phyloP scores from a whole-genome alignment of 2,329 filamentous ascomycete genomes.

The Myriangium duriaei region DNA sequence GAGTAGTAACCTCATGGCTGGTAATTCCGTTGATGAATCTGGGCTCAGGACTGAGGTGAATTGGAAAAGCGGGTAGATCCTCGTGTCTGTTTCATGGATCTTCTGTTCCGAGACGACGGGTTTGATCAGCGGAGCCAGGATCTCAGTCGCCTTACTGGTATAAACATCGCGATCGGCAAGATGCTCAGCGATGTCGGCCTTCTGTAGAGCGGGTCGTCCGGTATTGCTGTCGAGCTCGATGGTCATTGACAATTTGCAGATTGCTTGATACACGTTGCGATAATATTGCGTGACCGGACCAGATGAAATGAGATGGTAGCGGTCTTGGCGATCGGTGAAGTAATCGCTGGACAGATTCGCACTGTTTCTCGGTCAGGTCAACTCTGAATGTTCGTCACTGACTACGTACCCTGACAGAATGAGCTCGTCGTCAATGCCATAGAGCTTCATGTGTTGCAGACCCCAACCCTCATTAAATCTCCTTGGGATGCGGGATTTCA shows the following conservation, averaged over 20 bases:
- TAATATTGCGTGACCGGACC: slow-evolving; percentile 74
- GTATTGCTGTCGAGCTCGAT: slow-evolving; percentile 48
- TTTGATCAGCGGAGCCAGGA: slow-evolving; percentile 55
- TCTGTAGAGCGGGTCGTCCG: slow-evolving; percentile 5
- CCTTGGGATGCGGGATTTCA: slow-evolving; percentile 72
- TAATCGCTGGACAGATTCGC: slow-evolving; percentile 90
- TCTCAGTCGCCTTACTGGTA: slow-evolving; percentile 52
- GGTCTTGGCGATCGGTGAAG: slow-evolving; percentile 88
- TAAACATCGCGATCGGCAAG: slow-evolving; percentile 64
- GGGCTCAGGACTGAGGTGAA: slow-evolving; percentile 72
- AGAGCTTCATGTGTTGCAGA: slow-evolving; percentile 97
- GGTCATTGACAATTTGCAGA: slow-evolving; percentile 70
- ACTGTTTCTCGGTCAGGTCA: slow-evolving; percentile 24
- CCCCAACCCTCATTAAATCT: slow-evolving; percentile 98
- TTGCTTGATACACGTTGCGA: slow-evolving; percentile 58
- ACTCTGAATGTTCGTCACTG: neutral
- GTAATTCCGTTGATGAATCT: slow-evolving; percentile 78
- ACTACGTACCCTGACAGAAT: slow-evolving; percentile 70
- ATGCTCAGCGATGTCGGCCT: slow-evolving; percentile 22
- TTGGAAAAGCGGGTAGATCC: slow-evolving; percentile 76
- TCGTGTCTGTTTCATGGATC: slow-evolving; percentile 47
- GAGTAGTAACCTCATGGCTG: slow-evolving; percentile 64
- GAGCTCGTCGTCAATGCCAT: slow-evolving; percentile 88
- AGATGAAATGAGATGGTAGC: slow-evolving; percentile 84
- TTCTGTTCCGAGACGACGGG: slow-evolving; percentile 18